Evolutionary conservation across 129 eudicot genomes (phyloP).

Genomic region (Flaveria sonorensis): DNA sequence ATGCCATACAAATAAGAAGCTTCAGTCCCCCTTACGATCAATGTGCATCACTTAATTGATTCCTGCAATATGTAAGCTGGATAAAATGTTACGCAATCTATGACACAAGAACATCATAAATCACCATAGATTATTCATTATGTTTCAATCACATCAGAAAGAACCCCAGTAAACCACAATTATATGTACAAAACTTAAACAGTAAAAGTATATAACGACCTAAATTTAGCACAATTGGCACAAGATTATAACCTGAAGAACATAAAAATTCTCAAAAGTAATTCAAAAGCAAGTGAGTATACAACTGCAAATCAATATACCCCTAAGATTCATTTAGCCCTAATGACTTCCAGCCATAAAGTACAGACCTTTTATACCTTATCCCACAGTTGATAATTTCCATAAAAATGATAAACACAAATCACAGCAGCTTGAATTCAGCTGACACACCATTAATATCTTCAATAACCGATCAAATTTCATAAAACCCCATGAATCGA

Average conservation of each 20-base stretch:
- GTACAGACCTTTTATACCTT: too few species aligned
- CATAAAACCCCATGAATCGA: too few species aligned
- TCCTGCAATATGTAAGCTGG: constrained; percentile 22
- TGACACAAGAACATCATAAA: not conserved
- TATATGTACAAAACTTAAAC: constrained; percentile 1
- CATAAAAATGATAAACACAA: too few species aligned
- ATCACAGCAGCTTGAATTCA: constrained; percentile 19
- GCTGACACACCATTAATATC: constrained; percentile 5
- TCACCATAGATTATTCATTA: not conserved
- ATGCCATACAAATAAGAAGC: constrained; percentile 3
- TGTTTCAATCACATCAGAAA: not conserved
- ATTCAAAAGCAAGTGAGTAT: not conserved
- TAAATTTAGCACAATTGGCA: not conserved
- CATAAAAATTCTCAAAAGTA: constrained; percentile 17
- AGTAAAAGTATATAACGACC: not conserved
- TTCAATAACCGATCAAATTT: too few species aligned
- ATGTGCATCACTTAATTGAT: constrained; percentile 20
- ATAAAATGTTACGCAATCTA: not conserved
- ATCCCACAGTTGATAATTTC: too few species aligned
- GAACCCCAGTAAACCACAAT: not conserved
- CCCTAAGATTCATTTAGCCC: not conserved
- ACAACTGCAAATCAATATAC: constrained; percentile 22
- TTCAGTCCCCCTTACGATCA: constrained; percentile 26
- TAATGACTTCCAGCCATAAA: constrained; percentile 16
- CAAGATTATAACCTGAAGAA: constrained; percentile 13